Conservation (phyloP, 306 rosid species). For the Carpinus viminea region DNA sequence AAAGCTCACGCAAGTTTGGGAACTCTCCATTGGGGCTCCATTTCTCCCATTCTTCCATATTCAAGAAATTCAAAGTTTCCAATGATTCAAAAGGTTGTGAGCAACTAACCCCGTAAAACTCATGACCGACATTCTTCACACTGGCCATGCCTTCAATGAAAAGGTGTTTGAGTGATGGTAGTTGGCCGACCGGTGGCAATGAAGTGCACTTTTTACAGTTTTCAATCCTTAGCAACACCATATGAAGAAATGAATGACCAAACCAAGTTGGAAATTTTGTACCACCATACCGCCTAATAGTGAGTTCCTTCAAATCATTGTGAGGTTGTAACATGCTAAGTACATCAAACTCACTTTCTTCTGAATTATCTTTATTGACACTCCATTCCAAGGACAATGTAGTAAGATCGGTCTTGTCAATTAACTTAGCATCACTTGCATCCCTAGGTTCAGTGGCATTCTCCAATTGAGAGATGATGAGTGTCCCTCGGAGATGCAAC, state of each 20-base stretch:
- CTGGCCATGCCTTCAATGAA: background rate
- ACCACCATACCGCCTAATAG: background rate
- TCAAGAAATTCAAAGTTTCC: background rate
- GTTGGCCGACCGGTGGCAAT: constrained; percentile 4
- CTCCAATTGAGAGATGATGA: no score
- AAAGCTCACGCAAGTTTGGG: background rate
- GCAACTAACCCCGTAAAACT: constrained; percentile 5
- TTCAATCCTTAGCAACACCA: background rate
- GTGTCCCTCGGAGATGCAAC: background rate
- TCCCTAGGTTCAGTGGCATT: no score
- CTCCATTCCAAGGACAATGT: no score
- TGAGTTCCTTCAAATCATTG: background rate
- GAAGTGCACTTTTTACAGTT: background rate
- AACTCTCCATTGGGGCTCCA: background rate
- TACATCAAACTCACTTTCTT: background rate
- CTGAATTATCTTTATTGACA: background rate
- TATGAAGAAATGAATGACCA: background rate
- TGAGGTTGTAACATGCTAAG: constrained; percentile 4
- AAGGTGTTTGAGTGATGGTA: background rate
- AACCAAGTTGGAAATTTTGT: constrained; percentile 3
- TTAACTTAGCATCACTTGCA: no score
- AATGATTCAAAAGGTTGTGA: background rate
- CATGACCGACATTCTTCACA: background rate
- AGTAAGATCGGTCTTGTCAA: no score
- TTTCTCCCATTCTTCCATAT: background rate